Percentiles rank a stretch among this genome's conserved stretches.
Conservation (phyloP, 345 rosid genomes). For the Eucalyptus marginata region DNA sequence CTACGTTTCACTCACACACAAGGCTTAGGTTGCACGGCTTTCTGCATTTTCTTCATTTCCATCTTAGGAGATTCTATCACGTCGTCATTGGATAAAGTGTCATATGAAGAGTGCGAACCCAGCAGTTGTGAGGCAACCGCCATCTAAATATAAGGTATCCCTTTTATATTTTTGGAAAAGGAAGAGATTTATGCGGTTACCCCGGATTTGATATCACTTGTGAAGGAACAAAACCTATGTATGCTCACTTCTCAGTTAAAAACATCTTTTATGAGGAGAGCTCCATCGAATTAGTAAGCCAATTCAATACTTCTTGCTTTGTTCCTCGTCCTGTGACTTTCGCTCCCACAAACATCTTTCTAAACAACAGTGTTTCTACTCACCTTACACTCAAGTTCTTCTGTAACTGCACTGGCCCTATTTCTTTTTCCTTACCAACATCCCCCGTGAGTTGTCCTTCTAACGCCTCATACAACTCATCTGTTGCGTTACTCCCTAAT, state of each 20-base stretch:
- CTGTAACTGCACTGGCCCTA: background rate
- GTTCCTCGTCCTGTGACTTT: background rate
- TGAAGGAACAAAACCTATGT: background rate
- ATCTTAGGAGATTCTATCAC: too few relatives aligned
- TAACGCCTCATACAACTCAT: too few relatives aligned
- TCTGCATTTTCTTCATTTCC: too few relatives aligned
- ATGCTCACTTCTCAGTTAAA: background rate
- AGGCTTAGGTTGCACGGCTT: too few relatives aligned
- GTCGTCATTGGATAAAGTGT: too few relatives aligned
- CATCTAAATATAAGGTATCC: too few relatives aligned
- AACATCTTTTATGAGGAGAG: background rate
- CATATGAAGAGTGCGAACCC: too few relatives aligned
- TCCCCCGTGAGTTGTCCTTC: background rate
- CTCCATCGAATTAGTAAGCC: background rate
- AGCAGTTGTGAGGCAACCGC: too few relatives aligned
- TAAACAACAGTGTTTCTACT: background rate
- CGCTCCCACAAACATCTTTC: background rate
- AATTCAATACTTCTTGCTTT: background rate
- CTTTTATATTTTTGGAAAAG: background rate
- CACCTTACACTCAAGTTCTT: background rate
- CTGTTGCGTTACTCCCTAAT: too few relatives aligned
- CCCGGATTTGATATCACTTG: background rate
- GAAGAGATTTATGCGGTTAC: background rate
- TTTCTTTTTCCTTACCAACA: background rate
- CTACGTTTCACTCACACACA: too few relatives aligned